phyloP scores from a whole-genome alignment of 805 yeast genomes.

The Barnettozyma sucrosica region DNA sequence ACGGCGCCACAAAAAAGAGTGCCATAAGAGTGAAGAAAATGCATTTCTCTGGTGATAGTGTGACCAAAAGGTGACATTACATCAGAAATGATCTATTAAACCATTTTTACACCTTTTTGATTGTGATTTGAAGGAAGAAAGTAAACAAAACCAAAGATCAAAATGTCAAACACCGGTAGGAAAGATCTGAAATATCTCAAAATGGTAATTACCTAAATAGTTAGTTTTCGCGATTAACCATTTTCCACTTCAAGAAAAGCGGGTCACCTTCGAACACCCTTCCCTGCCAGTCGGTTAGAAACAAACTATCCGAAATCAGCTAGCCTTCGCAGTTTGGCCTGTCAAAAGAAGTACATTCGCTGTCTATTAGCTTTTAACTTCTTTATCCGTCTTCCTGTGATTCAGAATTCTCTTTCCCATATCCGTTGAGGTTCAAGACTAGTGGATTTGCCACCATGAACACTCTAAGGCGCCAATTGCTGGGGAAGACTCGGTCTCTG shows the following conservation, averaged over 20 bases:
- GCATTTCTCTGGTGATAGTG: not conserved
- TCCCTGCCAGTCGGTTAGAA: not conserved
- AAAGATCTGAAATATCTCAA: not conserved
- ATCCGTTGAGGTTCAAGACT: not conserved
- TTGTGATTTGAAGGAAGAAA: not conserved
- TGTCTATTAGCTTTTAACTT: not conserved
- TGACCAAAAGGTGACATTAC: not conserved
- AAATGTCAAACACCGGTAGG: not conserved
- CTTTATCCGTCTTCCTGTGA: not conserved
- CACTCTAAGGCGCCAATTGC: conserved; percentile 1
- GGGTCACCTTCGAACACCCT: not conserved
- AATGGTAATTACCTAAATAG: not conserved
- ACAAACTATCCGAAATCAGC: not conserved
- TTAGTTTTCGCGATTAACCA: not conserved
- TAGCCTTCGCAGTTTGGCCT: not conserved
- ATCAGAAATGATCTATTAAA: not conserved
- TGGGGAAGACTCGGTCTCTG: not conserved
- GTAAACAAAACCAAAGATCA: not conserved
- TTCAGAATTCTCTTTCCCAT: not conserved
- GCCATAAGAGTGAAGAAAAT: not conserved
- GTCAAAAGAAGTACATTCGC: not conserved
- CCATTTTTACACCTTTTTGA: not conserved
- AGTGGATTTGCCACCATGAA: conserved; percentile 1
- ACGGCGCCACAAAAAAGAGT: not conserved
- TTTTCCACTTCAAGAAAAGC: not conserved